Evolutionary conservation across 2,329 filamentous ascomycete species (phyloP), one percentile per base, ranked within the genome.

Genomic region (Calonectria hongkongensis): DNA sequence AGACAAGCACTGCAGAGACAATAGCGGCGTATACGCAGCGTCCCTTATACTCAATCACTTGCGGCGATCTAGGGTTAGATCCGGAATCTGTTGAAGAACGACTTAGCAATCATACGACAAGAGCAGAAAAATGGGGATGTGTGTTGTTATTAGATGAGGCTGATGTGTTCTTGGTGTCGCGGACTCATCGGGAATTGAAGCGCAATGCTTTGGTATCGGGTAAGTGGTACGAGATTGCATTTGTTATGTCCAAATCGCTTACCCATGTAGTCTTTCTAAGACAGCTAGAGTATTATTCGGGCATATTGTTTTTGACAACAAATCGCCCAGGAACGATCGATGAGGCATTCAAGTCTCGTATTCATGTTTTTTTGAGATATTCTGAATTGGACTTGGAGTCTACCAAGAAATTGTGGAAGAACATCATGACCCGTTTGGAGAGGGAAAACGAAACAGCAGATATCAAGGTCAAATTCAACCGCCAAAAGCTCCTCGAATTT

Each of bases 91-190:
- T 71, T 25, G 68, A 71, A 25, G 25, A 7, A 1, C 4, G 5
- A 18, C 33, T 71, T 5, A 33, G n/a, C 6, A 47, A 62, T 6
- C 48, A 66, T 33, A 21, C 30, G 2, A 25, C 16, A 6, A 39
- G 39, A 50, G 68, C 51, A 3, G n/a, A 71, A 9, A 54, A 36
- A 13, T 71, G 68, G 68, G 62, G 62, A 1, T 71, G 68, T 8
- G 45, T 71, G 4, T 36, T 71, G 51, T 63, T 71, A 3, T 36
- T 66, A 2, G 68, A 70, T 25, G 68, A 70, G 41, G 68, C 68
- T 7, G 68, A 70, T 41, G 50, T 70, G 3, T 70, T 71, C n/a
- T 28, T 71, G 28, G 36, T 41, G 10, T 41, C 48, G 15, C 47
- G 68, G 7, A 51, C 48, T 13, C 48, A 70, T n/a, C 47, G 28